Base-by-base conservation (phyloP, 1,284 basidiomycete species). In the Volvariella volvacea region DNA sequence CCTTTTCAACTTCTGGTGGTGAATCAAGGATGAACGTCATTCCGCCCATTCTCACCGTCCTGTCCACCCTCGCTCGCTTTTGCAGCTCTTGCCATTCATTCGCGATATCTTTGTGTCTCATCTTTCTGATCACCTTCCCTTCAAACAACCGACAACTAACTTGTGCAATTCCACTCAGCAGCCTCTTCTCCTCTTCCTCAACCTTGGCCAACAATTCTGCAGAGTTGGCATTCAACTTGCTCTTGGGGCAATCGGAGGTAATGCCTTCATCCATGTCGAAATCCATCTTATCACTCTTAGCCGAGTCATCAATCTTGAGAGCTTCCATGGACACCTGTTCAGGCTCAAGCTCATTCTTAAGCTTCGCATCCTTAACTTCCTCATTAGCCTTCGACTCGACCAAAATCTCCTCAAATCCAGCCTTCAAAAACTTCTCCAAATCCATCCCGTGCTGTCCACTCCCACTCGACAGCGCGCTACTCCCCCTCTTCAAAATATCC, bases 131-230 rank as follows among this genome's bases (percentile, higher is more conserved):
- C 37, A 76, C 34, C 51, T 65, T 65, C 3, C 79, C 80, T 48
- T 82, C 79, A 46, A 80, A 82, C 17, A 81, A 54, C 22, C 77
- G 64, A 44, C 74, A 73, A 46, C 73, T 69, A 3, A 82, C 80
- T 46, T 71, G 70, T 4, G 76, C 78, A 12, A 77, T 63, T 2
- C 79, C 78, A 17, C 64, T 69, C 19, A 82, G 57, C 17, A 82
- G 54, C 47, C 48, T 55, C n/a, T 55, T 55, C 55, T 82, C 77
- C 50, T 80, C 78, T 46, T 76, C 76, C 49, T 78, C 75, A 4
- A 71, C 72, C 22, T 71, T 67, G 32, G 56, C 56, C n/a, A 73
- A 40, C 22, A 73, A 55, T 36, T 63, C 56, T 32, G 54, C 54
- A 15, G 61, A 56, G 15, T 63, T 48, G 42, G 50, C 56, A 2